phyloP scores from a whole-genome alignment of 2,329 filamentous ascomycete genomes.

The Colletotrichum endophyticum region DNA sequence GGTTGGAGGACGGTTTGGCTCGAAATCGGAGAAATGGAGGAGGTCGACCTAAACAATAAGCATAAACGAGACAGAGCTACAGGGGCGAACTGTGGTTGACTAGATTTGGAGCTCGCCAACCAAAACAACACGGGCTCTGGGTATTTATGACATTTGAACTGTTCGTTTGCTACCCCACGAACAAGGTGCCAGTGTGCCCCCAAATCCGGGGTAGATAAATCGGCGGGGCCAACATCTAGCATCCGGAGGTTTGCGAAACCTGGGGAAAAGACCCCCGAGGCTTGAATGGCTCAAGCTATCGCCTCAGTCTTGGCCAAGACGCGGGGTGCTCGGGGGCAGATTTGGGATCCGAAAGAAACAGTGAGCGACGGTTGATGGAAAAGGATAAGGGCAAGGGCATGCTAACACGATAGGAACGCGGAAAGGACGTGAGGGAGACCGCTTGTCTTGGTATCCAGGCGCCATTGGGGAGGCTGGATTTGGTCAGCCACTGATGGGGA shows the following conservation, averaged over 20 bases:
- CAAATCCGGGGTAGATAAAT: conserved; percentile 13
- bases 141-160: conserved; percentile 9
- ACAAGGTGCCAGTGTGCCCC: neutral
- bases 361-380: neutral
- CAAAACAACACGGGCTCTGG: neutral
- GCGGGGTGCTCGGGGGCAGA: conserved; percentile 9
- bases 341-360: neutral
- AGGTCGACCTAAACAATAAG: neutral
- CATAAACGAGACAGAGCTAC: neutral
- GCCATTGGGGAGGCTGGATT: neutral
- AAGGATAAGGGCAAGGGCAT: neutral
- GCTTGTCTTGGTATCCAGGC: neutral
- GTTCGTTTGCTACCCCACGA: neutral
- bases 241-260: neutral
- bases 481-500: conserved; percentile 10
- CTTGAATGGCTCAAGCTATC: neutral
- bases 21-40: too few species aligned
- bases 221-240: conserved; percentile 11
- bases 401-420: neutral
- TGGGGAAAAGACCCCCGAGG: neutral
- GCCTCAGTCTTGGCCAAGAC: neutral
- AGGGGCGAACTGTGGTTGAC: neutral
- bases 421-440: neutral
- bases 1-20: neutral
- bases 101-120: neutral